These are phyloP conservation scores for Blyttiomyces sp. DNA, from an alignment of 371 early-diverging fungal genomes.

Conservation along the genomic window DNA sequence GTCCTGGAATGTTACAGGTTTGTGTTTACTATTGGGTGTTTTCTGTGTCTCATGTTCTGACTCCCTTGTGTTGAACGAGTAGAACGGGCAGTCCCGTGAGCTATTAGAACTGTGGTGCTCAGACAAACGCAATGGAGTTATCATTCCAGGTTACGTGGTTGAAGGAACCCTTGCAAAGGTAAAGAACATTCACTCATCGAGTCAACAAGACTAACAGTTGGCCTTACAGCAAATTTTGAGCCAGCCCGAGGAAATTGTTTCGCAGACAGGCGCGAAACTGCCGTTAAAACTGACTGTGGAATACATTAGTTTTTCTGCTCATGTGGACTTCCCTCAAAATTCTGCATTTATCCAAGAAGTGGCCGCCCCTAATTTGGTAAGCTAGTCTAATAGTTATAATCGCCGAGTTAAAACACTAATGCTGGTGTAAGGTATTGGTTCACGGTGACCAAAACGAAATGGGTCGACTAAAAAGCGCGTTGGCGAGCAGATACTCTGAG, in stretches of 20 bases:
- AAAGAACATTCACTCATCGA: conserved; percentile 11
- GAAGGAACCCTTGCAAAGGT: conserved; percentile 98
- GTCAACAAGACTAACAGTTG: too few relatives aligned
- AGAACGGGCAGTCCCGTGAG: conserved; percentile 96
- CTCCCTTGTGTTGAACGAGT: neutral
- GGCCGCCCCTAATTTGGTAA: conserved; percentile 89
- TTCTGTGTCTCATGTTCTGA: neutral
- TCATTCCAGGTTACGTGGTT: conserved; percentile 99
- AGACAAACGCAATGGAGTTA: conserved; percentile 92
- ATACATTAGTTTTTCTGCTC: conserved; percentile 99
- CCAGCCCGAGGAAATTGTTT: conserved; percentile 88
- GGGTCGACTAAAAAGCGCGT: conserved; percentile 91
- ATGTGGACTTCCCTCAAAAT: conserved; percentile 99
- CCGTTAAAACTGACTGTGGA: conserved; percentile 91
- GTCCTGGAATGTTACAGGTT: conserved; percentile 99
- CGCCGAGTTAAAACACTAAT: neutral
- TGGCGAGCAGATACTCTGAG: conserved; percentile 82
- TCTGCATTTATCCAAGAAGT: conserved; percentile 97
- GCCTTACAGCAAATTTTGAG: conserved; percentile 79
- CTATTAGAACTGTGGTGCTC: conserved; percentile 98
- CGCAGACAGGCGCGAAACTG: conserved; percentile 84
- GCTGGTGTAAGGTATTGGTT: conserved; percentile 75
- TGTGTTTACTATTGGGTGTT: neutral
- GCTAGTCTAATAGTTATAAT: conserved; percentile 1
- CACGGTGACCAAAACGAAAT: conserved; percentile 99